Base-by-base conservation (phyloP, 148 eudicot genomes). In the Rhododendron vialii region DNA sequence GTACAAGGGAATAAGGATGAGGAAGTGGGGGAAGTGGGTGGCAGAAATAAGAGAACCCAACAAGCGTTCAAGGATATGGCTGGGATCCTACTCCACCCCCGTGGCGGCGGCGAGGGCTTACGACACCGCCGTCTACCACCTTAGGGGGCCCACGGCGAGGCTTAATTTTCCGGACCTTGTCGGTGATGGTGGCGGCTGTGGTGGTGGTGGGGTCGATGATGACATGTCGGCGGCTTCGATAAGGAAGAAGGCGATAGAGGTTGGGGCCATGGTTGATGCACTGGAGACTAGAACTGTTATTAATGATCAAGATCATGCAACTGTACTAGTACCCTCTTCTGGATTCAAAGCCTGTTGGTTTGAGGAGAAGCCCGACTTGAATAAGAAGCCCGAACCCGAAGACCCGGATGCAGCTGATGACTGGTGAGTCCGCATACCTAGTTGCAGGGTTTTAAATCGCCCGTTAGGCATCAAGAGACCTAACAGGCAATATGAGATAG, bases 1-100 rank as follows among this genome's bases (percentile, higher is more conserved):
- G 0, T 96, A 94, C 90, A 96, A 92, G 78, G 99, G 98, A 15
- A 96, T 96, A 81, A 85, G 99, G 89, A 95, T 96, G 98, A 87
- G 99, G 67, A 96, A 95, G 93, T 96, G 99, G 99, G 99, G 99
- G 0, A 96, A 96, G 78, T 96, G 99, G 99, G 99, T 96, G 0
- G 99, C 99, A 1, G 99, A 96, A 89, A 96, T 96, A 43, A 45
- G 99, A 43, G 98, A 96, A 59, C 99, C 99, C 0, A 96, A 96
- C 89, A 96, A 96, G 79, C 90, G 99, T 9, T 91, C 99, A 0
- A 82, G 99, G n/a, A 95, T 96, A 3, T 95, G 99, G 99, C 73
- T 96, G 3, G 99, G 99, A 2, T 96, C 99, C 0, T 96, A 96
- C 84, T 80, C 93, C 0, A 92, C 98, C 0, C 94, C 99, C 0